These are phyloP conservation scores for Collybia sordida DNA, from an alignment of 768 basidiomycete species.

Conservation along the genomic window DNA sequence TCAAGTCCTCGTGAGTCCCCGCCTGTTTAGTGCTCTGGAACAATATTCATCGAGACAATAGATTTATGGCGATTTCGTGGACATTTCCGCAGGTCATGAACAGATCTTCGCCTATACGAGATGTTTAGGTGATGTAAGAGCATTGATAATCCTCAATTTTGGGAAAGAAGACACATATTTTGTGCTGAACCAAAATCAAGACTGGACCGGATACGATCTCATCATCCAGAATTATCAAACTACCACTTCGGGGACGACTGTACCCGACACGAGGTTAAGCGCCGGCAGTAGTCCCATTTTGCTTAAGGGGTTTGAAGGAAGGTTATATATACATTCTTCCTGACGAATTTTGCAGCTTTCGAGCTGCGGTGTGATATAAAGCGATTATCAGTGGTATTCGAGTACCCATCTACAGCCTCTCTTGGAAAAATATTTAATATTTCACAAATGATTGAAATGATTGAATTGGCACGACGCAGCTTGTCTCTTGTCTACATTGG, in stretches of 20 bases:
- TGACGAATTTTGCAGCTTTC: slow-evolving; percentile 33
- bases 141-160: slow-evolving; percentile 53
- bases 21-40: background rate
- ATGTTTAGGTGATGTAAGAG: slow-evolving; percentile 28
- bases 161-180: slow-evolving; percentile 22
- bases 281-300: slow-evolving; percentile 1
- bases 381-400: no score
- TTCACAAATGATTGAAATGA: no score
- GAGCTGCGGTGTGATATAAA: no score
- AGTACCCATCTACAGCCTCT: no score
- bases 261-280: background rate
- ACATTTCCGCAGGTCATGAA: slow-evolving; percentile 44
- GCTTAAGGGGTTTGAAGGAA: slow-evolving; percentile 32
- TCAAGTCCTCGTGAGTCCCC: slow-evolving; percentile 47
- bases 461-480: no score
- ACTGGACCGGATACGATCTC: slow-evolving; percentile 14
- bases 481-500: no score
- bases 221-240: slow-evolving; percentile 30
- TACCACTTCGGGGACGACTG: background rate
- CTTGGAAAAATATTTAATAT: no score
- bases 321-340: slow-evolving; percentile 28
- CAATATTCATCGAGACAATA: slow-evolving; percentile 19
- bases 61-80: slow-evolving; percentile 63
- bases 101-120: slow-evolving; percentile 57
- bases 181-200: slow-evolving; percentile 7